These are phyloP conservation scores for Penicillium canescens DNA, from an alignment of 495 filamentous ascomycete genomes.

Conservation along the genomic window DNA sequence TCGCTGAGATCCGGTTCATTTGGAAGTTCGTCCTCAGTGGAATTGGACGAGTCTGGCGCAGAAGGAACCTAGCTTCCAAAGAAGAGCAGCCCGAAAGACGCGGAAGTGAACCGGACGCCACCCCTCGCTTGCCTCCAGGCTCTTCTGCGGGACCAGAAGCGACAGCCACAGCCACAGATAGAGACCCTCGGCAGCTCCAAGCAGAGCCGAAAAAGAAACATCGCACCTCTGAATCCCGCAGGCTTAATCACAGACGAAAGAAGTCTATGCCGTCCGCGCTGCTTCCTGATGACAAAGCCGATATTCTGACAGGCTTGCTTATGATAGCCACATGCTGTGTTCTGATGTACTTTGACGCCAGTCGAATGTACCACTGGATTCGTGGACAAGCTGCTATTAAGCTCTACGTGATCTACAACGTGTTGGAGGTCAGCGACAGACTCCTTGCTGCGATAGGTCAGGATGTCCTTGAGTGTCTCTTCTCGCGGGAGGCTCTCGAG, in stretches of 20 bases:
- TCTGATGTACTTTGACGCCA: slow-evolving; percentile 91
- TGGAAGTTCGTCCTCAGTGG: slow-evolving; percentile 73
- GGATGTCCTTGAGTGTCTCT: slow-evolving; percentile 93
- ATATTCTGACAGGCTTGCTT: slow-evolving; percentile 85
- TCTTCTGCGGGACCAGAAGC: slow-evolving; percentile 12
- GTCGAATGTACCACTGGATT: slow-evolving; percentile 97
- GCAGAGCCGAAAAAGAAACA: slow-evolving; percentile 32
- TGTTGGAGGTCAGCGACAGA: slow-evolving; percentile 85
- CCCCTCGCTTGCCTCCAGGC: slow-evolving; percentile 16
- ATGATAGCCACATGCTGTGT: slow-evolving; percentile 81
- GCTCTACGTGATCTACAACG: slow-evolving; percentile 97
- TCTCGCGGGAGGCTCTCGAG: slow-evolving; percentile 88
- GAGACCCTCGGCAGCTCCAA: slow-evolving; percentile 20
- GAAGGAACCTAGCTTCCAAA: slow-evolving; percentile 42
- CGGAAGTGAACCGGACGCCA: slow-evolving; percentile 26
- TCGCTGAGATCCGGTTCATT: slow-evolving; percentile 66
- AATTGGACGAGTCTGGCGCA: slow-evolving; percentile 73
- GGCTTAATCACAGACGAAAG: slow-evolving; percentile 66
- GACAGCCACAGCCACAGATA: slow-evolving; percentile 10
- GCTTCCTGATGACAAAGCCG: slow-evolving; percentile 87
- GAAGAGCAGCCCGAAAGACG: slow-evolving; percentile 16
- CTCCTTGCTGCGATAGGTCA: slow-evolving; percentile 89
- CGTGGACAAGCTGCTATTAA: slow-evolving; percentile 96
- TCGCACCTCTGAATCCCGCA: slow-evolving; percentile 31
- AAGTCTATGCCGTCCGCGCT: slow-evolving; percentile 83